Evolutionary conservation across 345 rosid species (phyloP), one percentile per base, ranked within the genome.

Genomic region (Sisymbrium irio): DNA sequence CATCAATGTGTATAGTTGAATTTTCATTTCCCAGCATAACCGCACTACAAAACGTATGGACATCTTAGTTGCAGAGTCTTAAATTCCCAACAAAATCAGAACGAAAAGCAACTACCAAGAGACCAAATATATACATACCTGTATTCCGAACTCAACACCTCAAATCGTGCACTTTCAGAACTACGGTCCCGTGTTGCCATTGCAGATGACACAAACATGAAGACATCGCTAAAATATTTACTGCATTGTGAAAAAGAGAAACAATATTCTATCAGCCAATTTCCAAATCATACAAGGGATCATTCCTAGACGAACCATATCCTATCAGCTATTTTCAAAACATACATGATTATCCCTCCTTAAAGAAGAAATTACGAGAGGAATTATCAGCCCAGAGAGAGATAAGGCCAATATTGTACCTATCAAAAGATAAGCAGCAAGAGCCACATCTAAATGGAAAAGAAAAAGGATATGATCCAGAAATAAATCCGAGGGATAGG

Each of bases 111-210:
- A 8, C 55, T 66, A 20, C 54, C 62, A 60, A 67, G 37, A 28
- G 15, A 18, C 54, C 63, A 65, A 25, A 56, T 61, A 53, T 61
- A 53, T 59, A 11, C 55, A 62, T 87, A 87, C 99, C 99, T 90
- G 72, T 87, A 78, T 22, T 92, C 83, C 36, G 90, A 84, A 83
- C 67, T 84, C 86, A 95, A 82, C 76, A 95, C 63, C 82, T 95
- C 99, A 55, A 95, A 95, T 9, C 93, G 91, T 44, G 98, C 99
- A 81, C 89, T 87, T 84, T 95, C 99, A 78, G 96, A 82, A 80
- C 96, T 85, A 77, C 99, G 88, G 66, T 92, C 96, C 32, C 98
- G 83, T 71, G 83, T 77, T n/a, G 97, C 88, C 93, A 95, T 86
- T 77, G 96, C 87, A 73, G 98, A 92, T 54, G 99, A 89, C 57